phyloP scores from a whole-genome alignment of 805 yeast genomes.

The Spathaspora passalidarum region DNA sequence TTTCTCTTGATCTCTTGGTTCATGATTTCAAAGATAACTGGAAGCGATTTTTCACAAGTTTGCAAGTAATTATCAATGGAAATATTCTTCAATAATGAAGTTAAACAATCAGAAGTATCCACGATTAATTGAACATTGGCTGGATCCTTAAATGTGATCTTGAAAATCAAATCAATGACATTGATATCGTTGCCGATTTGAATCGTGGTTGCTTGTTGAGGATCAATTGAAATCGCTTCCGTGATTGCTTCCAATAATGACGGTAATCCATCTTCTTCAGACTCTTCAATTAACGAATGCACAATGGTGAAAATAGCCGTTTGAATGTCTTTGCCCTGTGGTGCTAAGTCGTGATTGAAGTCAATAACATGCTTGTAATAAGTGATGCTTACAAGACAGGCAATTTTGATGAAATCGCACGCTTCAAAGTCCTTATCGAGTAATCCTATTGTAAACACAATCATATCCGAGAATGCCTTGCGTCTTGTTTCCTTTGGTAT shows the following conservation, averaged over 20 bases:
- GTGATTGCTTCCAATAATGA: slow-evolving; percentile 69
- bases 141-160: slow-evolving; percentile 68
- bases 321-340: slow-evolving; percentile 20
- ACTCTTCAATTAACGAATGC: slow-evolving; percentile 47
- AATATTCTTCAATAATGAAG: slow-evolving; percentile 51
- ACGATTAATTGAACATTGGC: slow-evolving; percentile 67
- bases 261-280: slow-evolving; percentile 80
- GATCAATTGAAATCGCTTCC: slow-evolving; percentile 45
- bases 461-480: slow-evolving; percentile 25
- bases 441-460: slow-evolving; percentile 18
- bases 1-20: slow-evolving; percentile 20
- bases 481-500: slow-evolving; percentile 20
- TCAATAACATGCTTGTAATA: slow-evolving; percentile 38
- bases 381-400: slow-evolving; percentile 51
- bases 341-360: slow-evolving; percentile 10
- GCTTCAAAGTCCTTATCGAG: slow-evolving; percentile 4
- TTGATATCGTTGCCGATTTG: slow-evolving; percentile 15
- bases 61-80: slow-evolving; percentile 41
- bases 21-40: slow-evolving; percentile 41
- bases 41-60: slow-evolving; percentile 52
- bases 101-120: slow-evolving; percentile 69
- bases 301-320: slow-evolving; percentile 38
- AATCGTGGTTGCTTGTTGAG: slow-evolving; percentile 19
- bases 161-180: slow-evolving; percentile 57
- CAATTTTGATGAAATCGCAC: slow-evolving; percentile 20